Percentiles rank a stretch among this genome's conserved stretches.
Evolutionary conservation across 208 protist genomes (phyloP).

Genomic region (Leishmania guyanensis): DNA sequence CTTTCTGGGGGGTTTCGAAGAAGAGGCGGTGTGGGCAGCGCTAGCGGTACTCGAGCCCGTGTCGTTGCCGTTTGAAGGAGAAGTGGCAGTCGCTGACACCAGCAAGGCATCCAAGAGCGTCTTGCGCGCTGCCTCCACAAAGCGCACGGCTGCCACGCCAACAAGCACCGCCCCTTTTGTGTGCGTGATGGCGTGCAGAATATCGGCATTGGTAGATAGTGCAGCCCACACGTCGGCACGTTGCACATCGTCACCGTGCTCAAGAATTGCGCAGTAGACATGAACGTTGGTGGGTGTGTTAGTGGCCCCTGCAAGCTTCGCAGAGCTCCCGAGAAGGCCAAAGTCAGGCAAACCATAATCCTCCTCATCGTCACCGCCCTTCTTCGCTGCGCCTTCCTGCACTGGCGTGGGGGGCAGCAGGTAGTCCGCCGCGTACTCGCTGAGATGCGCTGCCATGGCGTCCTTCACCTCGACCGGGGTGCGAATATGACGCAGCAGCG

Average conservation of each 20-base stretch:
- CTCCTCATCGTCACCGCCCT: constrained; percentile 3
- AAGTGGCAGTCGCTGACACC: background rate
- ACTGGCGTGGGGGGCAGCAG: constrained; percentile 26
- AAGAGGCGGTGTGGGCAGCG: background rate
- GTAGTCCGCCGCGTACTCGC: constrained; percentile 71
- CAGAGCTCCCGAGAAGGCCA: constrained; percentile 21
- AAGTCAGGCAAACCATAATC: constrained; percentile 78
- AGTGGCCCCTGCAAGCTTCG: background rate
- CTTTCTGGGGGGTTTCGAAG: background rate
- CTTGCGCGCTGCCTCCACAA: constrained; percentile 33
- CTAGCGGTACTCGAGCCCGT: background rate
- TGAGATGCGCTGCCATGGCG: constrained; percentile 73
- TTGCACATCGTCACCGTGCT: constrained; percentile 75
- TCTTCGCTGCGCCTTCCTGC: background rate
- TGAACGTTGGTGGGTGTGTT: constrained; percentile 40
- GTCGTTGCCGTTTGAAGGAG: background rate
- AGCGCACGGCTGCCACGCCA: constrained; percentile 37
- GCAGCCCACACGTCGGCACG: constrained; percentile 59
- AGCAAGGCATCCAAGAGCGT: constrained; percentile 13
- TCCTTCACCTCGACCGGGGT: constrained; percentile 71
- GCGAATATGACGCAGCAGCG: constrained; percentile 62
- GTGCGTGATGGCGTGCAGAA: constrained; percentile 43
- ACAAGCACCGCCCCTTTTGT: constrained; percentile 40
- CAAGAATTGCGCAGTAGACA: constrained; percentile 62
- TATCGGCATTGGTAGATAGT: constrained; percentile 25